Evolutionary conservation across 495 filamentous ascomycete species (phyloP).

Genomic region (Penicillium maclennaniae): DNA sequence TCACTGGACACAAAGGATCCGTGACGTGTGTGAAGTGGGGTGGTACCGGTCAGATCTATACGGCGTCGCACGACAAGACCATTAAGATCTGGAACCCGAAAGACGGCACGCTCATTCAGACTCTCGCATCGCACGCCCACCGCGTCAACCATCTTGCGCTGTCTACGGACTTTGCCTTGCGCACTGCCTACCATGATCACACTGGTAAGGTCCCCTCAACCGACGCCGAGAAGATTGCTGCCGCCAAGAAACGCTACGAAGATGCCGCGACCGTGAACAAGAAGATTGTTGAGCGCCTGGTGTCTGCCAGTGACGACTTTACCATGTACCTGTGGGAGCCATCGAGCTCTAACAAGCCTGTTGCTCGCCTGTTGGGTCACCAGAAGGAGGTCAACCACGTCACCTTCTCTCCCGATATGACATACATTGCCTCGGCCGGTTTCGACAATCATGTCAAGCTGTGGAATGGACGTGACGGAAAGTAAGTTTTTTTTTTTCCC

Average conservation of each 20-base stretch:
- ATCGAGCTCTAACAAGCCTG: constrained; percentile 68
- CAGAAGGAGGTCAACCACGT: constrained; percentile 97
- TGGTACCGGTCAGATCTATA: constrained; percentile 81
- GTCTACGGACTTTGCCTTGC: constrained; percentile 87
- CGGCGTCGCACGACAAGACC: constrained; percentile 86
- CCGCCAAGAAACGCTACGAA: constrained; percentile 81
- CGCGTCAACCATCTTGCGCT: constrained; percentile 96
- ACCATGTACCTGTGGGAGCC: constrained; percentile 98
- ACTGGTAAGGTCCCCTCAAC: constrained; percentile 64
- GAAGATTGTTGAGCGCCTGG: constrained; percentile 77
- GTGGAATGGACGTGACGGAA: constrained; percentile 70
- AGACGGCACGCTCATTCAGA: constrained; percentile 74
- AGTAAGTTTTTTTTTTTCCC: too few species aligned
- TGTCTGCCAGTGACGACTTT: constrained; percentile 90
- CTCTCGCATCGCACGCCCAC: constrained; percentile 78
- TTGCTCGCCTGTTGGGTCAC: constrained; percentile 85
- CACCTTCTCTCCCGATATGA: constrained; percentile 85
- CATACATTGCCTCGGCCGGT: constrained; percentile 76
- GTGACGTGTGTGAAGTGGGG: constrained; percentile 95
- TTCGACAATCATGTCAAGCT: constrained; percentile 94
- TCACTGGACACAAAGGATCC: constrained; percentile 83
- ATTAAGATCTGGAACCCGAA: constrained; percentile 87
- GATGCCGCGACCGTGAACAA: constrained; percentile 78
- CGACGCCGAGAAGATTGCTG: constrained; percentile 65
- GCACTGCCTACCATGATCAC: constrained; percentile 85